A percentile compares a stretch with the other conserved stretches of the same genome.
Evolutionary conservation across 345 rosid genomes (phyloP).

Genomic region (Turritis glabra): DNA sequence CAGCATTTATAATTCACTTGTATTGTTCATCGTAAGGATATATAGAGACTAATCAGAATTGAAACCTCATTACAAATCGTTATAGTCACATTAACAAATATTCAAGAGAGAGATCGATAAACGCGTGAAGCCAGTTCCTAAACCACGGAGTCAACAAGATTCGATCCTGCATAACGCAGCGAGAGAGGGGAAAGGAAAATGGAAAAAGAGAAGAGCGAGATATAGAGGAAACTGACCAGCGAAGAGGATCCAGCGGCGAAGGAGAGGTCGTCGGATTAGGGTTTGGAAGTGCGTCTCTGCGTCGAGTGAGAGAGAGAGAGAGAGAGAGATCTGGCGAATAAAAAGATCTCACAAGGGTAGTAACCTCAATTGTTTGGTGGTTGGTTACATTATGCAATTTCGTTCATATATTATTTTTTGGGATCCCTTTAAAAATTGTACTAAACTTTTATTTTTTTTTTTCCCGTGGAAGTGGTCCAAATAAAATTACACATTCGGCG

Average conservation of each 20-base stretch:
- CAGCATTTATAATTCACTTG: neutral
- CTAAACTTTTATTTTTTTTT: too few relatives aligned
- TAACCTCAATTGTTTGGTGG: too few relatives aligned
- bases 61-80: neutral
- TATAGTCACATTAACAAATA: neutral
- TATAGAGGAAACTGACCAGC: slow-evolving; percentile 18
- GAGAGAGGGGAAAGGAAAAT: neutral
- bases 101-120: slow-evolving; percentile 6
- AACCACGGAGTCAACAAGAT: too few relatives aligned
- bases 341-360: too few relatives aligned
- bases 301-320: too few relatives aligned
- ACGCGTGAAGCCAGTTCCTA: neutral
- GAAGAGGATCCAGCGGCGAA: slow-evolving; percentile 27
- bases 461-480: too few relatives aligned
- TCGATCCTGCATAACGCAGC: neutral
- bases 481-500: too few relatives aligned
- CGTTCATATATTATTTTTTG: too few relatives aligned
- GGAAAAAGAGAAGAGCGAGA: neutral
- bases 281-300: slow-evolving; percentile 21
- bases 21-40: neutral
- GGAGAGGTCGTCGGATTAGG: slow-evolving; percentile 31
- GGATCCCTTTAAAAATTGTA: too few relatives aligned
- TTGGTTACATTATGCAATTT: too few relatives aligned
- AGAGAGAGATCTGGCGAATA: too few relatives aligned
- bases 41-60: neutral